Base-by-base conservation (phyloP, 2,329 filamentous ascomycete genomes). In the Fusarium pininemorale region DNA sequence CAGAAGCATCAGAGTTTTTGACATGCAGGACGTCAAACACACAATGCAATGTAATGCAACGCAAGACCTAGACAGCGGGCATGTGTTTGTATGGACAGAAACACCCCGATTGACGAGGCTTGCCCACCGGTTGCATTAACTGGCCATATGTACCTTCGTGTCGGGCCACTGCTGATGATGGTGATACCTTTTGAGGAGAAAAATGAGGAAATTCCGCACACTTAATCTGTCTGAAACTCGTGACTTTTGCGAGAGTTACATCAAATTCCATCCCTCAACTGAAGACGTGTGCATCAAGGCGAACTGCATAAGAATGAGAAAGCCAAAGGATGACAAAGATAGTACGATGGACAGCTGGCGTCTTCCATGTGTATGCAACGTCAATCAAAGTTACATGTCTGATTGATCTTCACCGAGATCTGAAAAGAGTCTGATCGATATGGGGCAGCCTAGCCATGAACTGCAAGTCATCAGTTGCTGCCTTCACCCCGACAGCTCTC, bases 341-440 rank as follows among this genome's bases (percentile, higher is more conserved):
- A 73, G 65, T 64, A 70, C 53, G 59, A 59, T 47, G 62, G 59
- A 79, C 70, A 78, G 48, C 75, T 77, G 75, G 66, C 70, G 59
- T 69, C 72, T 74, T 64, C 70, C 55, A 56, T 65, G 30, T 44
- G 37, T 53, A 69, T 60, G 63, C 60, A 54, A 69, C 45, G 51
- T 39, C 39, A 42, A 37, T 32, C 32, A 42, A 66, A 60, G 41
- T 63, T 66, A 61, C 59, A 57, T 73, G 47, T 56, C 53, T 61
- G 51, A 50, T 57, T 53, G 42, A 55, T 48, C 58, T 60, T 73
- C 62, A 72, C 70, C 56, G 57, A 65, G 72, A 63, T 58, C 53
- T 70, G 30, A 54, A 57, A 59, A 65, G 35, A 53, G 44, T 57
- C 45, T 74, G 66, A 54, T 55, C 57, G 38, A 57, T 63, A 73